Percentiles rank a stretch among this genome's conserved stretches.
Evolutionary conservation across 768 basidiomycete genomes (phyloP).

Genomic region (Mycena olivaceomarginata): DNA sequence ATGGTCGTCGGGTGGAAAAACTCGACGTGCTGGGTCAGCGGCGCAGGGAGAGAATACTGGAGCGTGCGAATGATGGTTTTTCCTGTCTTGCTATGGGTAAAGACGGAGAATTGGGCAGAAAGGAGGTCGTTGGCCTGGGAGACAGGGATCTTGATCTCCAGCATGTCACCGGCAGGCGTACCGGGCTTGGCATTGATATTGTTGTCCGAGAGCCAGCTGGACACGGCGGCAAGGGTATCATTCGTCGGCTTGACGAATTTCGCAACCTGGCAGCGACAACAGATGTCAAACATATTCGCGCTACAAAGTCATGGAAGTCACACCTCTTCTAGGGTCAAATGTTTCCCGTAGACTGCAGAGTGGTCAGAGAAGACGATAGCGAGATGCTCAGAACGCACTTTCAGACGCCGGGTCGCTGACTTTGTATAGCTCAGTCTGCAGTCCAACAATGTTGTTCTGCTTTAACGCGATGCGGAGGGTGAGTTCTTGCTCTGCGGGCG

Average conservation of each 20-base stretch:
- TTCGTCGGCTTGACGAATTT: slow-evolving; percentile 58
- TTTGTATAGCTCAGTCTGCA: slow-evolving; percentile 28
- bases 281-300: neutral
- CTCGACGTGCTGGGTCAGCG: slow-evolving; percentile 40
- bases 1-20: slow-evolving; percentile 47
- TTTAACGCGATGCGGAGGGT: slow-evolving; percentile 33
- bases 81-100: slow-evolving; percentile 34
- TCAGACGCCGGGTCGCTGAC: slow-evolving; percentile 27
- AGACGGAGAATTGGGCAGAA: slow-evolving; percentile 40
- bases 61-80: slow-evolving; percentile 45
- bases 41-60: slow-evolving; percentile 45
- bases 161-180: slow-evolving; percentile 48
- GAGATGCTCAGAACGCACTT: slow-evolving; percentile 19
- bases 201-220: slow-evolving; percentile 58
- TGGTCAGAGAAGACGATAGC: slow-evolving; percentile 9
- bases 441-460: slow-evolving; percentile 27
- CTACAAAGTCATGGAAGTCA: neutral
- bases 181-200: slow-evolving; percentile 47
- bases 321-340: slow-evolving; percentile 26
- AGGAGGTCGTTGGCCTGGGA: slow-evolving; percentile 46
- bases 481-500: slow-evolving; percentile 20
- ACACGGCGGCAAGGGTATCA: slow-evolving; percentile 55
- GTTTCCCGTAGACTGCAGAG: slow-evolving; percentile 23
- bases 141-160: slow-evolving; percentile 44
- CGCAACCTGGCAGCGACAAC: slow-evolving; percentile 51